phyloP scores from a whole-genome alignment of 2,329 filamentous ascomycete species.

The Paracoccidioides brasiliensis region DNA sequence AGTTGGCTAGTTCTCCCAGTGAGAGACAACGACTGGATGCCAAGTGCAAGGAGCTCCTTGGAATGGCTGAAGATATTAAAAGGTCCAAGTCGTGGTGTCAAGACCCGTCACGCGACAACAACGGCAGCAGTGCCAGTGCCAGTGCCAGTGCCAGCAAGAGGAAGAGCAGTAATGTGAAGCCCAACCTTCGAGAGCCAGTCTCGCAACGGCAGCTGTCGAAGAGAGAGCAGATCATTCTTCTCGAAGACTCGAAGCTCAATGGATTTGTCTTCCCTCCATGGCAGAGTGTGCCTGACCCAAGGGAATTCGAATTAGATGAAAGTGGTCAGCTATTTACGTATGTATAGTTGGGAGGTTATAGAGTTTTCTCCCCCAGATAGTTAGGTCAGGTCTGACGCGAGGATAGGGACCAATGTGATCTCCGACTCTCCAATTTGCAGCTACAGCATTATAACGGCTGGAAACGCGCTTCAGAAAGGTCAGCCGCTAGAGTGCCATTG shows the following conservation, averaged over 20 bases:
- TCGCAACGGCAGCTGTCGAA: constrained; percentile 51
- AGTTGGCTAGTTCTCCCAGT: constrained; percentile 43
- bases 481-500: constrained; percentile 20
- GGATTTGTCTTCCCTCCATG: constrained; percentile 77
- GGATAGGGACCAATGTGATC: constrained; percentile 51
- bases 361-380: not conserved
- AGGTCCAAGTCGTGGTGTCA: constrained; percentile 17
- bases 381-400: constrained; percentile 6
- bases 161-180: constrained; percentile 12
- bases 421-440: constrained; percentile 64
- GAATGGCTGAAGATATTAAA: constrained; percentile 65
- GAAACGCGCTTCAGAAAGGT: constrained; percentile 61
- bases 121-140: constrained; percentile 1
- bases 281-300: constrained; percentile 47
- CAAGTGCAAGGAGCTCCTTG: constrained; percentile 58
- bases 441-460: constrained; percentile 66
- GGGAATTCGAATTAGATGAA: constrained; percentile 47
- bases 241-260: constrained; percentile 67
- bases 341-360: constrained; percentile 17
- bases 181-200: constrained; percentile 32
- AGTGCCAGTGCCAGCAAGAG: too few species aligned
- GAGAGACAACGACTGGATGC: constrained; percentile 55
- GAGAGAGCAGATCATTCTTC: constrained; percentile 61
- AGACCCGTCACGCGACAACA: constrained; percentile 11
- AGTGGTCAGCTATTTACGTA: constrained; percentile 51